phyloP scores from a whole-genome alignment of 192 early-diverging fungal species.

The Phlyctochytrium planicorne region DNA sequence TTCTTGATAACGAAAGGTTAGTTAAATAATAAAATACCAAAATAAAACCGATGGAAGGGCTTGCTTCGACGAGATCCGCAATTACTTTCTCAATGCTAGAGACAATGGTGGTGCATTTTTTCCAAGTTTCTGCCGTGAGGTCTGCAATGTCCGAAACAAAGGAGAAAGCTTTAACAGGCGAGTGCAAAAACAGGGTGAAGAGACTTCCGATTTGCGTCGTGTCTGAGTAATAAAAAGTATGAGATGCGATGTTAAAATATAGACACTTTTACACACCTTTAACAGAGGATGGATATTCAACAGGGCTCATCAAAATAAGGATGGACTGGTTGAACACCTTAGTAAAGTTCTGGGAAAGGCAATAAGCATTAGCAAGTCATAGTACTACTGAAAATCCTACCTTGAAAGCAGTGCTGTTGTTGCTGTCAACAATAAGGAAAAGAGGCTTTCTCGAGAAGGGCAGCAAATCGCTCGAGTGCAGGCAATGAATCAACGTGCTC shows the following conservation, averaged over 20 bases:
- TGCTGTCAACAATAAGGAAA: conserved; percentile 92
- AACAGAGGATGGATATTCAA: conserved; percentile 77
- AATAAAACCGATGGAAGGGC: conserved; percentile 13
- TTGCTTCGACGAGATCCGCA: conserved; percentile 32
- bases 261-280: conserved; percentile 54
- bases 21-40: not conserved
- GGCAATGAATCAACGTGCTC: conserved; percentile 65
- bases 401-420: conserved; percentile 81
- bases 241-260: not conserved
- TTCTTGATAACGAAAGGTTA: no score
- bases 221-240: conserved; percentile 28
- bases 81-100: conserved; percentile 36
- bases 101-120: conserved; percentile 59
- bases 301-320: conserved; percentile 86
- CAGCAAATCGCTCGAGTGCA: conserved; percentile 87
- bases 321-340: conserved; percentile 85
- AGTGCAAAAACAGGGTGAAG: conserved; percentile 93
- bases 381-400: conserved; percentile 42
- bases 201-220: conserved; percentile 78
- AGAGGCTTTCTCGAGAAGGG: conserved; percentile 95
- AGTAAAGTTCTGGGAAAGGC: conserved; percentile 60
- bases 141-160: conserved; percentile 72
- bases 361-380: not conserved
- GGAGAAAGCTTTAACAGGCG: conserved; percentile 85
- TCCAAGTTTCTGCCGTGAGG: conserved; percentile 65